Conservation (phyloP, 805 yeast species). For the Wickerhamiella spandovensis region DNA sequence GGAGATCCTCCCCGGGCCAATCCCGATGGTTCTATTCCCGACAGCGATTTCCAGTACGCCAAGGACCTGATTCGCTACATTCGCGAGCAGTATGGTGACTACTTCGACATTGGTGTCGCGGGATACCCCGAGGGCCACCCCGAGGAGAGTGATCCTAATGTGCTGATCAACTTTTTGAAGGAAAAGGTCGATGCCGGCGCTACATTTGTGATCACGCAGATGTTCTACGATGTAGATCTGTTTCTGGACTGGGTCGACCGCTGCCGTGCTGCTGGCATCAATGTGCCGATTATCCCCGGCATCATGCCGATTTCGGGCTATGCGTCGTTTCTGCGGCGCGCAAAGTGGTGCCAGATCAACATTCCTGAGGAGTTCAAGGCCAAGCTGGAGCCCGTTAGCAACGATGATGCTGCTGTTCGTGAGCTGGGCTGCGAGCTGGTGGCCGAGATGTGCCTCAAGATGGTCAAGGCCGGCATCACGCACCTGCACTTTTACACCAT, state of each 20-base stretch:
- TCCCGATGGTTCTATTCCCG: conserved; percentile 24
- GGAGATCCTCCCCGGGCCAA: conserved; percentile 82
- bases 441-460: conserved; percentile 64
- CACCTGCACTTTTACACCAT: conserved; percentile 95
- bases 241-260: conserved; percentile 71
- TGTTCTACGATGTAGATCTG: conserved; percentile 87
- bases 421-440: conserved; percentile 72
- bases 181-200: conserved; percentile 93
- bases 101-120: conserved; percentile 91
- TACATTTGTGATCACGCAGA: conserved; percentile 84
- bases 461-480: conserved; percentile 56
- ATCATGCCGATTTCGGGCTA: conserved; percentile 98
- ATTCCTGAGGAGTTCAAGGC: conserved; percentile 65
- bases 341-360: conserved; percentile 80
- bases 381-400: conserved; percentile 66
- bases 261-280: conserved; percentile 59
- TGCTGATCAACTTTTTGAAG: conserved; percentile 50
- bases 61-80: conserved; percentile 75
- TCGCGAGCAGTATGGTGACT: conserved; percentile 62
- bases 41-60: conserved; percentile 57
- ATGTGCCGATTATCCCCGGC: conserved; percentile 88
- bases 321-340: conserved; percentile 83
- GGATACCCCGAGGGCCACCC: conserved; percentile 98
- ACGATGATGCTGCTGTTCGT: conserved; percentile 81
- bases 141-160: conserved; percentile 51